Evolutionary conservation across 768 basidiomycete species (phyloP).

Genomic region (Brasilioporus rufonigricans): DNA sequence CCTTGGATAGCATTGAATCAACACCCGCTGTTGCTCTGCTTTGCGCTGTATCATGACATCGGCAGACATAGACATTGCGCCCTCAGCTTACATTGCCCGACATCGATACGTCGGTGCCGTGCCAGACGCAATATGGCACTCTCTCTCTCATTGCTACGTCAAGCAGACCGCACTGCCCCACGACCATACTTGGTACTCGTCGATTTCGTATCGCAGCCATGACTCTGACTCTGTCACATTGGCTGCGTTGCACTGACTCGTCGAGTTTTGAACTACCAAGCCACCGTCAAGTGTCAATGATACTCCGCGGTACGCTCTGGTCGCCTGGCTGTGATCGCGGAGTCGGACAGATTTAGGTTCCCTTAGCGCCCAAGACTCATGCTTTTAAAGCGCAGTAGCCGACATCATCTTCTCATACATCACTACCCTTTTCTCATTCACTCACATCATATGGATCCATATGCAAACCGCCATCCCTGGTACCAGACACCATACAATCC

Average conservation of each 20-base stretch:
- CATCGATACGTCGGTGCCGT: not conserved
- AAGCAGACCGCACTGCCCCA: no score
- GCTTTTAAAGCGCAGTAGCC: conserved; percentile 8
- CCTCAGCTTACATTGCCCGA: not conserved
- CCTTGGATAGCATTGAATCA: not conserved
- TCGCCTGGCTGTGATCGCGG: not conserved
- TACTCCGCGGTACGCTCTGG: not conserved
- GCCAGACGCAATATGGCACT: no score
- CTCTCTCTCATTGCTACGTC: no score
- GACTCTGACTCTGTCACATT: not conserved
- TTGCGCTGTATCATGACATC: no score
- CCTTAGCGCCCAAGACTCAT: conserved; percentile 8
- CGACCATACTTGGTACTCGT: no score
- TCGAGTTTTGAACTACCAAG: no score
- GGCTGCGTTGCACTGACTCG: not conserved
- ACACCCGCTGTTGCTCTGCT: not conserved
- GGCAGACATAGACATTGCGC: not conserved
- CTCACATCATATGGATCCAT: conserved; percentile 23
- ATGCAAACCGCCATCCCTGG: conserved; percentile 19
- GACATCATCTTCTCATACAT: not conserved
- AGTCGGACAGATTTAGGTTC: conserved; percentile 8
- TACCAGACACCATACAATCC: conserved; percentile 30
- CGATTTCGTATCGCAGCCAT: not conserved
- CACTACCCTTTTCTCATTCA: not conserved
- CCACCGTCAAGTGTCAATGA: not conserved